phyloP scores from a whole-genome alignment of 345 rosid species.

The Populus tremula region DNA sequence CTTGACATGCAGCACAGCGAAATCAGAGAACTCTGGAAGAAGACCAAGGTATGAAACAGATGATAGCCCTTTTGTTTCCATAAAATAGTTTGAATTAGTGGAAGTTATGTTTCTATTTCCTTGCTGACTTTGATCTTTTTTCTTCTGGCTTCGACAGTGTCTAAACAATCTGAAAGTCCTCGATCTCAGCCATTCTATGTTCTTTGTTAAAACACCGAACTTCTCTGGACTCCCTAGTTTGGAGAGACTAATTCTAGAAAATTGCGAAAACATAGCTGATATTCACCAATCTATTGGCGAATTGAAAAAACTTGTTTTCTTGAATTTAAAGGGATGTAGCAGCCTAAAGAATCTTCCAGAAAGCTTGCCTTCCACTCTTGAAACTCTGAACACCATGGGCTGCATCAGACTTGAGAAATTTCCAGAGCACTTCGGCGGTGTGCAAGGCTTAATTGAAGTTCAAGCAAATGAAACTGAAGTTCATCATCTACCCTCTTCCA shows the following conservation, averaged over 20 bases:
- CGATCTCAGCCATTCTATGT: not conserved
- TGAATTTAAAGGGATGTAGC: no score
- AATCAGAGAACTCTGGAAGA: no score
- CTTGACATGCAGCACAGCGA: no score
- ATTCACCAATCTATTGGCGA: not conserved
- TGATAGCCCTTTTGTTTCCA: not conserved
- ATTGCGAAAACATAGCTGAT: not conserved
- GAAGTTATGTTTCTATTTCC: no score
- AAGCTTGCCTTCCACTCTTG: not conserved
- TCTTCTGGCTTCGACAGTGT: not conserved
- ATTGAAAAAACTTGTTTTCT: not conserved
- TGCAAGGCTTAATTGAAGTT: no score
- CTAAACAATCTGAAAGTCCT: not conserved
- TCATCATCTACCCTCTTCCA: no score
- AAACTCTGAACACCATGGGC: not conserved
- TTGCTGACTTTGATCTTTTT: not conserved
- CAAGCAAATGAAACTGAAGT: no score
- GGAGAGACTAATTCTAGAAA: constrained; percentile 1
- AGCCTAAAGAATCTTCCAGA: no score
- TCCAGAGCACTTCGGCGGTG: not conserved
- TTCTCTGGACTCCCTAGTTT: not conserved
- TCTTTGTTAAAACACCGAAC: not conserved
- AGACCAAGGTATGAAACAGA: not conserved
- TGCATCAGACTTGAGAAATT: not conserved
- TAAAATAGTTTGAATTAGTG: no score